These are phyloP conservation scores for Panellus pusillus DNA, from an alignment of 768 basidiomycete species.

Conservation along the genomic window DNA sequence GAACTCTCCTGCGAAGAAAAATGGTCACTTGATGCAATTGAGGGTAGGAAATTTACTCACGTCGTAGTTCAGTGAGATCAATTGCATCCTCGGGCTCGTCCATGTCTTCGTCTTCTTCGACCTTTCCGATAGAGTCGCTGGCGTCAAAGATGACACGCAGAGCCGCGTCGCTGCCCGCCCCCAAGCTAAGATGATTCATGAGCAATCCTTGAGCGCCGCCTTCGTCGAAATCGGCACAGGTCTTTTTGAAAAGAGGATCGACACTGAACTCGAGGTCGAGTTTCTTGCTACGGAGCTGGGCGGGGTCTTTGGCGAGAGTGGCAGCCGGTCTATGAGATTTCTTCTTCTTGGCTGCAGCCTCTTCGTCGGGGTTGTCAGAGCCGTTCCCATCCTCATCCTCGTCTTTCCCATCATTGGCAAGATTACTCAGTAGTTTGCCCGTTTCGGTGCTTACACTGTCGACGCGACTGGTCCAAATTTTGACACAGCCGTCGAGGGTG, in stretches of 20 bases:
- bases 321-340: conserved; percentile 71
- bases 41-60: conserved; percentile 38
- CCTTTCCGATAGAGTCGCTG: conserved; percentile 81
- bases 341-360: conserved; percentile 61
- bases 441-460: conserved; percentile 97
- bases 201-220: conserved; percentile 93
- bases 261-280: conserved; percentile 94
- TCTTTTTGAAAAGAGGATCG: conserved; percentile 97
- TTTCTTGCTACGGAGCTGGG: conserved; percentile 85
- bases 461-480: conserved; percentile 98
- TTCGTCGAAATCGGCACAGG: conserved; percentile 97
- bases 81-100: conserved; percentile 71
- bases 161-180: conserved; percentile 74
- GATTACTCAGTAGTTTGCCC: conserved; percentile 89
- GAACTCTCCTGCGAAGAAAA: conserved; percentile 54
- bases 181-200: conserved; percentile 91
- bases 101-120: conserved; percentile 74
- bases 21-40: not conserved
- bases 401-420: conserved; percentile 57
- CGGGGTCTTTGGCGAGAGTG: conserved; percentile 86
- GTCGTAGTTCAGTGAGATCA: conserved; percentile 61
- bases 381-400: conserved; percentile 61
- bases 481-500: conserved; percentile 97
- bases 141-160: conserved; percentile 96
- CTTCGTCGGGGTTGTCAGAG: conserved; percentile 69